These are phyloP conservation scores for Bruguiera sexangula DNA, from an alignment of 345 rosid genomes.

Conservation along the genomic window DNA sequence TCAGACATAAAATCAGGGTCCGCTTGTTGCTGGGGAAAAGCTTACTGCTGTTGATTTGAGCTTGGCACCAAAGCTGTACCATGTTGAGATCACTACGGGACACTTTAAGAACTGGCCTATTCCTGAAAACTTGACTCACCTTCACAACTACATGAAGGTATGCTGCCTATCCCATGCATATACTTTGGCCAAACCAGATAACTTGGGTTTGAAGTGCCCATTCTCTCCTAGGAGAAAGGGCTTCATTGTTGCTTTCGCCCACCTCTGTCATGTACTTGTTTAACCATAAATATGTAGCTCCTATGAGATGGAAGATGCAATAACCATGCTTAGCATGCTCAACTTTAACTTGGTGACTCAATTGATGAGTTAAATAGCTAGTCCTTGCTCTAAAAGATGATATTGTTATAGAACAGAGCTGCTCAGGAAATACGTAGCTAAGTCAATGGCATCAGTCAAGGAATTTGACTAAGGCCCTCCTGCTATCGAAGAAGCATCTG, in stretches of 20 bases:
- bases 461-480: too few relatives aligned
- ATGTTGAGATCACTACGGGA: slow-evolving; percentile 73
- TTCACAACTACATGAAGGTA: slow-evolving; percentile 63
- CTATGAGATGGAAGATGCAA: background rate
- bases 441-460: too few relatives aligned
- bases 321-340: background rate
- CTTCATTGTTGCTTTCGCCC: background rate
- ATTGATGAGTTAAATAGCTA: background rate
- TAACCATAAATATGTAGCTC: background rate
- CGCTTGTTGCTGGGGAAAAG: slow-evolving; percentile 75
- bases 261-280: background rate
- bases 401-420: too few relatives aligned
- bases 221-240: background rate
- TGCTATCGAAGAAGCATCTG: too few relatives aligned
- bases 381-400: too few relatives aligned
- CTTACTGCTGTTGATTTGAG: slow-evolving; percentile 69
- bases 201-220: too few relatives aligned
- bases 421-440: too few relatives aligned
- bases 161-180: background rate
- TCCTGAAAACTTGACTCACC: slow-evolving; percentile 58
- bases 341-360: background rate
- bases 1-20: slow-evolving; percentile 45
- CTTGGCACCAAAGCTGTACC: slow-evolving; percentile 91
- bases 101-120: slow-evolving; percentile 84
- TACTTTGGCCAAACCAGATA: background rate